Conservation (phyloP, 108 stramenopile genomes). For the Skeletonema grethae region DNA sequence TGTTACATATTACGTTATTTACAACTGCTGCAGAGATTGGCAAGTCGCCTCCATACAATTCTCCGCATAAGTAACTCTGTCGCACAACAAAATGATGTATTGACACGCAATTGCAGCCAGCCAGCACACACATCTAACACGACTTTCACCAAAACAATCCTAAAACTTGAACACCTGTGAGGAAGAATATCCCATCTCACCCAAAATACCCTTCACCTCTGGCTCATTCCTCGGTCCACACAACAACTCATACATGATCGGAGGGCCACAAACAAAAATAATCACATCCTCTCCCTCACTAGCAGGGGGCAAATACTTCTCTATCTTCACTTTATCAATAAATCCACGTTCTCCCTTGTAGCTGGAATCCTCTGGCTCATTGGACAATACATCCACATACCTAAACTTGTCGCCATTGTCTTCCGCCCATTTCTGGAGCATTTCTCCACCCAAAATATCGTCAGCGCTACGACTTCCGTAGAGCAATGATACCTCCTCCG, state of each 20-base stretch:
- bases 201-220: constrained; percentile 80
- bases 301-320: constrained; percentile 63
- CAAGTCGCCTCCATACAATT: not conserved
- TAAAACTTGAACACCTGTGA: constrained; percentile 96
- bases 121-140: not conserved
- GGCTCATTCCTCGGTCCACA: constrained; percentile 84
- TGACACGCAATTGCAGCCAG: too few species aligned
- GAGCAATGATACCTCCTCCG: constrained; percentile 77
- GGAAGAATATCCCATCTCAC: constrained; percentile 85
- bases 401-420: constrained; percentile 51
- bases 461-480: constrained; percentile 73
- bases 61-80: not conserved
- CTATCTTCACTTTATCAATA: constrained; percentile 69
- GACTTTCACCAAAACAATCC: constrained; percentile 2
- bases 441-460: constrained; percentile 88
- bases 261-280: constrained; percentile 96
- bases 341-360: constrained; percentile 69
- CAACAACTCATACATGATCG: constrained; percentile 87
- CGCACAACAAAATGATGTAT: too few species aligned
- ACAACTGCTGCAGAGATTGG: not conserved
- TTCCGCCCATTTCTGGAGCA: constrained; percentile 71
- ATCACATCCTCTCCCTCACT: constrained; percentile 58
- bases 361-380: constrained; percentile 65
- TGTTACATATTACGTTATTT: not conserved
- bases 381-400: constrained; percentile 70